A percentile compares a stretch with the other conserved stretches of the same genome.
phyloP scores from a whole-genome alignment of 2,329 filamentous ascomycete genomes.

The Cordyceps cicadae region DNA sequence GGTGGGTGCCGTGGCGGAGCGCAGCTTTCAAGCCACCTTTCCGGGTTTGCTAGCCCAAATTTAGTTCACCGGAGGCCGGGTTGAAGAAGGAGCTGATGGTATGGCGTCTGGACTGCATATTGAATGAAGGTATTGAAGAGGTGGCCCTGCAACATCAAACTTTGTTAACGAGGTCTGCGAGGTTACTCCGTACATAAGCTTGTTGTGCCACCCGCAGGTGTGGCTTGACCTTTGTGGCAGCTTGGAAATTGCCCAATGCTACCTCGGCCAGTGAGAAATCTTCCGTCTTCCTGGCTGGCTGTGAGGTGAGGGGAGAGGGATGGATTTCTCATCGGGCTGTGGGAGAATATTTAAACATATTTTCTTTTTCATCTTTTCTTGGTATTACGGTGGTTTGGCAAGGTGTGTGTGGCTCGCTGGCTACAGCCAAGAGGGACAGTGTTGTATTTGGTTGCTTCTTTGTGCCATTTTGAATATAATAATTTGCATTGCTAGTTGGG shows the following conservation, averaged over 20 bases:
- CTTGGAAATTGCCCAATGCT: constrained; percentile 5
- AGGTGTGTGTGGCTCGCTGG: too few relatives aligned
- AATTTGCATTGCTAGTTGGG: too few relatives aligned
- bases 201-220: not conserved
- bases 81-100: not conserved
- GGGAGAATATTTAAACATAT: too few relatives aligned
- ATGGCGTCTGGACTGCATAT: not conserved
- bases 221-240: constrained; percentile 1
- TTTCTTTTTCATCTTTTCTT: too few relatives aligned
- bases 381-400: too few relatives aligned
- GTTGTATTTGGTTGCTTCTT: too few relatives aligned
- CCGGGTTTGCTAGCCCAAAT: not conserved
- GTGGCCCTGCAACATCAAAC: not conserved
- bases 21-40: not conserved
- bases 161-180: not conserved
- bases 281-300: not conserved
- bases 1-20: not conserved
- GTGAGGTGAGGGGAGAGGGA: not conserved
- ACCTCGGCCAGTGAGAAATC: not conserved
- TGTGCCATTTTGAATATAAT: too few relatives aligned
- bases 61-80: not conserved
- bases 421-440: too few relatives aligned
- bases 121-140: not conserved
- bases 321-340: not conserved
- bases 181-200: not conserved